Conservation (phyloP, 2,329 filamentous ascomycete genomes). For the Polychaeton citri region DNA sequence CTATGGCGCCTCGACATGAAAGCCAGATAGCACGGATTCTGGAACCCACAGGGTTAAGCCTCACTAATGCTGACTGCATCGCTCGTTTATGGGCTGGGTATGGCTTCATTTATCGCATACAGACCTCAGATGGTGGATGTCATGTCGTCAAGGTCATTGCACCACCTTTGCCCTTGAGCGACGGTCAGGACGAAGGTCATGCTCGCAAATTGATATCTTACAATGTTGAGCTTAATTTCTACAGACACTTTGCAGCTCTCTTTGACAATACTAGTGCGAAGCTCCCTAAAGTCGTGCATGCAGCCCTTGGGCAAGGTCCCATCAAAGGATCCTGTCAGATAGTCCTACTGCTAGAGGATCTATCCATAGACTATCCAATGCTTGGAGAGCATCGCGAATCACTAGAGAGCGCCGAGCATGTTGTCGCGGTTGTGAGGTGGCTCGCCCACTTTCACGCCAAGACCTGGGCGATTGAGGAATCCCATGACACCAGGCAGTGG, state of each 20-base stretch:
- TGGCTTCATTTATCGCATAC: slow-evolving; percentile 39
- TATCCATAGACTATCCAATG: slow-evolving; percentile 41
- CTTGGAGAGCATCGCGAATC: slow-evolving; percentile 40
- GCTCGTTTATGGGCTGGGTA: slow-evolving; percentile 30
- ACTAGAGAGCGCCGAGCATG: slow-evolving; percentile 33
- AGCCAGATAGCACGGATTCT: not conserved
- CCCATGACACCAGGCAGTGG: not conserved
- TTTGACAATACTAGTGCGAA: slow-evolving; percentile 20
- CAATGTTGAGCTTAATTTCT: slow-evolving; percentile 54
- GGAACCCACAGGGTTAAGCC: not conserved
- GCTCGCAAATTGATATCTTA: slow-evolving; percentile 54
- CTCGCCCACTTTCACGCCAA: slow-evolving; percentile 47
- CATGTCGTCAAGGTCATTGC: slow-evolving; percentile 44
- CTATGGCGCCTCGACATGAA: not conserved
- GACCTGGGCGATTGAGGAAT: slow-evolving; percentile 47
- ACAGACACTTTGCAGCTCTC: slow-evolving; percentile 40
- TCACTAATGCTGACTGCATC: not conserved
- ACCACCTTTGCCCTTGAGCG: slow-evolving; percentile 28
- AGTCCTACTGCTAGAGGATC: slow-evolving; percentile 46
- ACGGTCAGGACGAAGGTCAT: slow-evolving; percentile 44
- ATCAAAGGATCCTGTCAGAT: slow-evolving; percentile 19
- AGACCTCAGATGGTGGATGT: slow-evolving; percentile 8
- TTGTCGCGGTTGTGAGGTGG: slow-evolving; percentile 46
- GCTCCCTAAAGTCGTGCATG: not conserved
- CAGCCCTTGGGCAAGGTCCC: not conserved